A percentile compares a stretch with the other conserved stretches of the same genome.
Evolutionary conservation across 164 flowering plant genomes (phyloP).

Genomic region (Aristolochia contorta): DNA sequence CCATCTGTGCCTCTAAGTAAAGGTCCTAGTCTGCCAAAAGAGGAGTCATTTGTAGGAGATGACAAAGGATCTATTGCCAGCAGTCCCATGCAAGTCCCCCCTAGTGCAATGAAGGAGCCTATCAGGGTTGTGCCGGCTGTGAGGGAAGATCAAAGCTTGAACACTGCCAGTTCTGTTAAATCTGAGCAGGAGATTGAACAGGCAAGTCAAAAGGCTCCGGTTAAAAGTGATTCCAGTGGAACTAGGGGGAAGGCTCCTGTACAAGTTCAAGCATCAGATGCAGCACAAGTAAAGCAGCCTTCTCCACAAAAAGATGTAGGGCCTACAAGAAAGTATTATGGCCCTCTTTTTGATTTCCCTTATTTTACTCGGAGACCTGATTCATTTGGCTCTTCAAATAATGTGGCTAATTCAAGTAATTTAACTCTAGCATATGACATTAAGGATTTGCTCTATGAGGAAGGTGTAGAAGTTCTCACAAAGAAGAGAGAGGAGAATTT

Average conservation of each 20-base stretch:
- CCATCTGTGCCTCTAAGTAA: constrained; percentile 23
- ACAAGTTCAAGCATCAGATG: constrained; percentile 35
- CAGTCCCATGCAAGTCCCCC: constrained; percentile 23
- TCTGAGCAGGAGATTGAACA: constrained; percentile 64
- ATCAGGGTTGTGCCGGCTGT: constrained; percentile 25
- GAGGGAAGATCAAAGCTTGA: constrained; percentile 44
- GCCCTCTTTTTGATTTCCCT: constrained; percentile 94
- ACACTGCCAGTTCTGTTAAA: constrained; percentile 27
- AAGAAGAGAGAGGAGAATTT: constrained; percentile 74
- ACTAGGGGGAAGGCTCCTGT: constrained; percentile 69
- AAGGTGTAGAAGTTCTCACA: constrained; percentile 63
- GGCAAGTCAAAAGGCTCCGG: constrained; percentile 28
- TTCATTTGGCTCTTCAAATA: constrained; percentile 49
- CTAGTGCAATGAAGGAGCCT: constrained; percentile 34
- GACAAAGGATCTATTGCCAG: constrained; percentile 31
- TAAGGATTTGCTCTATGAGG: constrained; percentile 76
- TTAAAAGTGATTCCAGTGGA: constrained; percentile 32
- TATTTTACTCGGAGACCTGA: constrained; percentile 87
- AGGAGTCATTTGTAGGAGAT: constrained; percentile 38
- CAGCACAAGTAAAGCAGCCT: constrained; percentile 50
- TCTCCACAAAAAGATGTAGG: constrained; percentile 59
- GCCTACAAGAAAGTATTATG: constrained; percentile 75
- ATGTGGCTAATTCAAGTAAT: constrained; percentile 45
- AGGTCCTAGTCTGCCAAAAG: constrained; percentile 30
- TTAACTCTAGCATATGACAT: constrained; percentile 70